Percentiles rank a stretch among this genome's conserved stretches.
Evolutionary conservation across 345 rosid genomes (phyloP).

Genomic region (Mangifera indica): DNA sequence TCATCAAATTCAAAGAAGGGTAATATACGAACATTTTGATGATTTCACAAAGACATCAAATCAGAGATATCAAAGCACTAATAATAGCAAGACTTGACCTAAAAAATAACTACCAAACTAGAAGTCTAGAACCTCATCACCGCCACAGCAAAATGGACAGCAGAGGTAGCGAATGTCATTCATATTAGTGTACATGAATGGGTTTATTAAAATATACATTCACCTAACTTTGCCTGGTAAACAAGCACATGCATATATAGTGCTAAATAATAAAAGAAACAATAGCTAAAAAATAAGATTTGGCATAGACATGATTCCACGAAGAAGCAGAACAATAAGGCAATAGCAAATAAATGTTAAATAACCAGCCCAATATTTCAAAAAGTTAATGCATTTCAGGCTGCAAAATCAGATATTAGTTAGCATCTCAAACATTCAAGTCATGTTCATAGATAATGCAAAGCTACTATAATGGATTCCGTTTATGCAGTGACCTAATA

Average conservation of each 20-base stretch:
- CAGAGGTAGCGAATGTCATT: not conserved
- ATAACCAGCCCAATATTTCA: not conserved
- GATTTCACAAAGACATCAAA: not conserved
- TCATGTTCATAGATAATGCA: not conserved
- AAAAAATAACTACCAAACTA: not conserved
- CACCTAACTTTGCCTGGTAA: not conserved
- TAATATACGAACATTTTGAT: not conserved
- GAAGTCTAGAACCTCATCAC: not conserved
- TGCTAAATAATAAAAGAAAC: not conserved
- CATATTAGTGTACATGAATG: not conserved
- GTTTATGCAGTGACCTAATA: not conserved
- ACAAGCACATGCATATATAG: not conserved
- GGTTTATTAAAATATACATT: not conserved
- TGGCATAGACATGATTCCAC: no score
- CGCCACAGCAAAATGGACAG: not conserved
- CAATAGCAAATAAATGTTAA: not conserved
- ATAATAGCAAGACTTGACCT: not conserved
- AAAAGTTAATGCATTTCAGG: not conserved
- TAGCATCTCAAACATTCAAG: not conserved
- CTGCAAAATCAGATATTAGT: not conserved
- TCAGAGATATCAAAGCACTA: not conserved
- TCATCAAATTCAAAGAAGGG: not conserved
- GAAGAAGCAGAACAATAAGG: constrained; percentile 4
- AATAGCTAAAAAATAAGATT: not conserved
- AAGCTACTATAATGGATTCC: not conserved